Evolutionary conservation across 1,284 basidiomycete genomes (phyloP).

Genomic region (Trametes sp.): DNA sequence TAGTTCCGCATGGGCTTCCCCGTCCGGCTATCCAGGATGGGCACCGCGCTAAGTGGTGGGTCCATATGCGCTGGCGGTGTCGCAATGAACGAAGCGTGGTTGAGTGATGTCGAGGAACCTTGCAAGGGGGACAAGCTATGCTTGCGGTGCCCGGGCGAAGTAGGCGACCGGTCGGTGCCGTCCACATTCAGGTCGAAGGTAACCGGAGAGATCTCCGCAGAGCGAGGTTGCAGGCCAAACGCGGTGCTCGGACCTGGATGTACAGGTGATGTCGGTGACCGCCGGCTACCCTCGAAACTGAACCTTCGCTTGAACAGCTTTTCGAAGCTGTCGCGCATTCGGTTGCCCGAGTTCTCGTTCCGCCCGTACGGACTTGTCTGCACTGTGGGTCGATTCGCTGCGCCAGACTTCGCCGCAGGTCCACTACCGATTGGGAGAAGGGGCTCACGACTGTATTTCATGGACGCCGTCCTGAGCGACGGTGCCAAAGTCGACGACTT

Average conservation of each 20-base stretch:
- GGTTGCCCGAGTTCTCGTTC: slow-evolving; percentile 44
- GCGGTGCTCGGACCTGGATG: slow-evolving; percentile 32
- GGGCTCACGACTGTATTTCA: slow-evolving; percentile 72
- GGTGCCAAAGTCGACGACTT: slow-evolving; percentile 31
- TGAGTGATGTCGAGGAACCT: slow-evolving; percentile 39
- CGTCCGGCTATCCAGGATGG: slow-evolving; percentile 51
- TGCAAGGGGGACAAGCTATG: slow-evolving; percentile 33
- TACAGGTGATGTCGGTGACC: slow-evolving; percentile 35
- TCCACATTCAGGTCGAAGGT: slow-evolving; percentile 38
- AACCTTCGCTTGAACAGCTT: slow-evolving; percentile 60
- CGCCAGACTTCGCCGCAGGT: slow-evolving; percentile 28
- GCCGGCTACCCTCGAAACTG: slow-evolving; percentile 59
- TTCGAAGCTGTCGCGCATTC: slow-evolving; percentile 63
- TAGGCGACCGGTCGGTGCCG: slow-evolving; percentile 29
- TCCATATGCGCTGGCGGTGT: slow-evolving; percentile 39
- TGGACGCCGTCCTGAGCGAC: slow-evolving; percentile 44
- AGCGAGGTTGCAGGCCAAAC: slow-evolving; percentile 31
- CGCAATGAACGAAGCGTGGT: slow-evolving; percentile 50
- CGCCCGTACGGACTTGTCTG: slow-evolving; percentile 39
- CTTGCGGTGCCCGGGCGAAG: slow-evolving; percentile 36
- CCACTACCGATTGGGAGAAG: slow-evolving; percentile 58
- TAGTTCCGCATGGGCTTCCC: slow-evolving; percentile 60
- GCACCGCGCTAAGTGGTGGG: slow-evolving; percentile 52
- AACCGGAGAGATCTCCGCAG: slow-evolving; percentile 37
- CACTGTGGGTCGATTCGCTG: slow-evolving; percentile 38